These are phyloP conservation scores for Euphorbia pulcherrima DNA, from an alignment of 345 rosid genomes.

Conservation along the genomic window DNA sequence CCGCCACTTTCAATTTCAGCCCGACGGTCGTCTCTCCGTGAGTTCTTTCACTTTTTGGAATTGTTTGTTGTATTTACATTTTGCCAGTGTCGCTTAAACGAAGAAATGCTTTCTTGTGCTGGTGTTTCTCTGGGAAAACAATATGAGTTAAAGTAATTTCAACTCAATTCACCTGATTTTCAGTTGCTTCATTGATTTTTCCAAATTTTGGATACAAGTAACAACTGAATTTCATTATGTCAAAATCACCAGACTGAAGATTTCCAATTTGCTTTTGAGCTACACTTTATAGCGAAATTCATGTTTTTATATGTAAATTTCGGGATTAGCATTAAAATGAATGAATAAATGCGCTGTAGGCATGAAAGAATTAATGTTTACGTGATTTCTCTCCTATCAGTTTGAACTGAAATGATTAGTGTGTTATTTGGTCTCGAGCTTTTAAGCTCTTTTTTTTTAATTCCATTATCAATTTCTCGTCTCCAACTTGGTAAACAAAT, in stretches of 20 bases:
- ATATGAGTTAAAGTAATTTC: no score
- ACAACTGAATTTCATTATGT: no score
- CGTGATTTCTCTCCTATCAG: neutral
- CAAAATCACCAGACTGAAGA: no score
- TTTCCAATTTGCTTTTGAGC: neutral
- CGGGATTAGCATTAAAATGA: neutral
- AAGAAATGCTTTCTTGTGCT: no score
- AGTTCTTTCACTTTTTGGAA: constrained; percentile 11
- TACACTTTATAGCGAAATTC: neutral
- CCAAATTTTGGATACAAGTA: no score
- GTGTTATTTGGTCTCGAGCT: neutral
- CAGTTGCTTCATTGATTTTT: neutral
- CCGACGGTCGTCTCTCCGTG: constrained; percentile 72
- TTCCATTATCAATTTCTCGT: neutral
- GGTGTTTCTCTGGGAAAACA: neutral
- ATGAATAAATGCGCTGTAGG: neutral
- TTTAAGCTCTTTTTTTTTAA: no score
- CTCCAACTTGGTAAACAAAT: no score
- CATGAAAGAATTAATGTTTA: neutral
- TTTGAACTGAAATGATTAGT: neutral
- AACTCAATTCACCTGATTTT: neutral
- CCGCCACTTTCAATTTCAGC: constrained; percentile 60
- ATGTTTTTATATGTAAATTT: neutral
- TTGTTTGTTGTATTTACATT: no score
- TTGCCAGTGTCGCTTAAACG: no score